Evolutionary conservation across 2,329 filamentous ascomycete species (phyloP), one percentile per base, ranked within the genome.

Genomic region (Chalara sp.): DNA sequence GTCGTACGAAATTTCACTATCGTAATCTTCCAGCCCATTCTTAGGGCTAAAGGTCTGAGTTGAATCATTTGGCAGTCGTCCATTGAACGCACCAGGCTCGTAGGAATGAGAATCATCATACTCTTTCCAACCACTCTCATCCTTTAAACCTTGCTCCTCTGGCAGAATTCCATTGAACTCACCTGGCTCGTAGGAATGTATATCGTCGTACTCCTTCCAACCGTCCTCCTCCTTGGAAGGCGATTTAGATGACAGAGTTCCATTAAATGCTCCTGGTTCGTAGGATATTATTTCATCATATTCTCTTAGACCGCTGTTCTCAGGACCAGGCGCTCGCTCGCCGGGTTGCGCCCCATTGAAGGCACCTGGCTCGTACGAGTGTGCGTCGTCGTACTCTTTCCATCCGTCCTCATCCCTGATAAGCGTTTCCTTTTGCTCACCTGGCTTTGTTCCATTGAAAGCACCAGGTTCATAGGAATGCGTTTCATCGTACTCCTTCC

Each of bases 1-100:
- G 6, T 33, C 35, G 5, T 33, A 28, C 5, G 28, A n/a, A n/a
- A 28, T 5, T 3, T 11, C 46, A n/a, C 3, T 42, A 7, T 43
- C 11, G 33, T 11, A 13, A 31, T 50, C 50, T 28, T 32, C 67
- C 4, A 46, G n/a, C 5, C 49, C 37, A 10, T 46, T 29, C 41
- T 46, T 33, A 3, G 21, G 21, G 21, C 21, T 21, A 21, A 3
- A 21, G 6, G 41, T 29, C 7, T 10, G 8, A 2, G 29, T 13
- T 41, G 13, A 33, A 35, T 8, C 13, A 13, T 33, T 43, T 30
- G 13, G 6, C 6, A 32, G 43, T 41, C 45, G 44, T 33, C 47
- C 47, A 35, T 49, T 39, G 5, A 39, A 39, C 32, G 41, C 47
- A 28, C 41, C 40, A 6, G 46, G 32, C 6, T 33, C 44, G 29